Evolutionary conservation across 164 flowering plant species (phyloP).

Genomic region (Magnolia sinica): DNA sequence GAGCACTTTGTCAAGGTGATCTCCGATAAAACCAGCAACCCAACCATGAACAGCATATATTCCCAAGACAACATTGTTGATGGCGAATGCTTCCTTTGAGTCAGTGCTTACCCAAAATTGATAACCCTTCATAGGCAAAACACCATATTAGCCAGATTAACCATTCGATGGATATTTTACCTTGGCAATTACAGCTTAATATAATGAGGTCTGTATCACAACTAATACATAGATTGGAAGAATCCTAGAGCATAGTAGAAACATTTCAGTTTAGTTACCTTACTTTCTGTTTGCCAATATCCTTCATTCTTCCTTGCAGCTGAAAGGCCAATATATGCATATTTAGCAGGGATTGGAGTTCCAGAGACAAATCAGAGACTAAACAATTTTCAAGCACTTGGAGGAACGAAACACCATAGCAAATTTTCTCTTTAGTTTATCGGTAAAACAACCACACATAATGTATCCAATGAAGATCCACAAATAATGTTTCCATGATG

Average conservation of each 20-base stretch:
- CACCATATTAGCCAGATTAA: not conserved
- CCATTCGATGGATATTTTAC: no score
- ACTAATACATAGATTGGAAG: no score
- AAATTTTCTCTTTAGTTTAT: no score
- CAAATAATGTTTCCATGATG: no score
- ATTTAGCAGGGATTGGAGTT: constrained; percentile 34
- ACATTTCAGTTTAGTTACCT: constrained; percentile 29
- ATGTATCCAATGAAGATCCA: no score
- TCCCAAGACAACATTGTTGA: constrained; percentile 48
- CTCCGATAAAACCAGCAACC: constrained; percentile 58
- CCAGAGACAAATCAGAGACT: constrained; percentile 19
- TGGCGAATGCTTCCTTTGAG: constrained; percentile 39
- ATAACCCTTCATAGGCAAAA: constrained; percentile 34
- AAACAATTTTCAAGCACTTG: not conserved
- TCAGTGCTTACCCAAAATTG: constrained; percentile 61
- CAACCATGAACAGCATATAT: constrained; percentile 49
- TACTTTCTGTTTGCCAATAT: constrained; percentile 56
- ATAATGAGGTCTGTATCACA: no score
- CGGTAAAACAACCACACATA: no score
- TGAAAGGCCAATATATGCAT: constrained; percentile 46
- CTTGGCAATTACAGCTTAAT: no score
- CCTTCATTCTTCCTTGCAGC: constrained; percentile 34
- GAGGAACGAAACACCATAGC: not conserved
- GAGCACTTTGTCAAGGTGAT: constrained; percentile 30
- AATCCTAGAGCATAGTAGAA: not conserved